phyloP scores from a whole-genome alignment of 305 asterid species.

The Fraxinus baroniana region DNA sequence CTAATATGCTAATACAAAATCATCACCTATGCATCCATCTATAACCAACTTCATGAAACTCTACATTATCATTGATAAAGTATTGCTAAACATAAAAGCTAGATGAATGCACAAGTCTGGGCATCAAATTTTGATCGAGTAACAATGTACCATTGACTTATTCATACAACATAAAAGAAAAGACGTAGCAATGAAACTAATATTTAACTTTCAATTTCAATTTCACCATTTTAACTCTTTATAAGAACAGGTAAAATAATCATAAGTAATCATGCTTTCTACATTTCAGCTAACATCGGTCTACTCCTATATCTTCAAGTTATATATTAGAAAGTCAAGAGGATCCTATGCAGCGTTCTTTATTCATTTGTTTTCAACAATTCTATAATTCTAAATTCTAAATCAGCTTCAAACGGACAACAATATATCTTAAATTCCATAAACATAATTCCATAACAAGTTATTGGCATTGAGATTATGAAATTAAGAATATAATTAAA shows the following conservation, averaged over 20 bases:
- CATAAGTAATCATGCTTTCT: background rate
- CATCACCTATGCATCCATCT: background rate
- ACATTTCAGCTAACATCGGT: background rate
- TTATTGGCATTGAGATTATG: background rate
- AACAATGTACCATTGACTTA: background rate
- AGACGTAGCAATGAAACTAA: constrained; percentile 3
- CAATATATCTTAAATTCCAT: background rate
- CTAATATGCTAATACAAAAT: background rate
- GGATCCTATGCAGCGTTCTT: background rate
- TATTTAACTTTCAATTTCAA: background rate
- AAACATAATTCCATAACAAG: background rate
- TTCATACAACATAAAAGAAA: constrained; percentile 4
- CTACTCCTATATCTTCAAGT: background rate
- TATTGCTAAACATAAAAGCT: background rate
- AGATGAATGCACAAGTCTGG: background rate
- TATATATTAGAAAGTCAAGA: background rate
- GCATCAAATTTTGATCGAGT: background rate
- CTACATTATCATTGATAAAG: background rate
- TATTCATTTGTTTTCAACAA: background rate
- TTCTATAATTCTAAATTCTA: background rate
- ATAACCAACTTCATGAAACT: background rate
- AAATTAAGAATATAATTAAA: background rate
- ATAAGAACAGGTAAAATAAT: background rate
- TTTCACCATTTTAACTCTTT: background rate
- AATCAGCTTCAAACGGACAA: constrained; percentile 3